phyloP scores from a whole-genome alignment of 1,139 yeast genomes.

The Yamadazyma conglobata region DNA sequence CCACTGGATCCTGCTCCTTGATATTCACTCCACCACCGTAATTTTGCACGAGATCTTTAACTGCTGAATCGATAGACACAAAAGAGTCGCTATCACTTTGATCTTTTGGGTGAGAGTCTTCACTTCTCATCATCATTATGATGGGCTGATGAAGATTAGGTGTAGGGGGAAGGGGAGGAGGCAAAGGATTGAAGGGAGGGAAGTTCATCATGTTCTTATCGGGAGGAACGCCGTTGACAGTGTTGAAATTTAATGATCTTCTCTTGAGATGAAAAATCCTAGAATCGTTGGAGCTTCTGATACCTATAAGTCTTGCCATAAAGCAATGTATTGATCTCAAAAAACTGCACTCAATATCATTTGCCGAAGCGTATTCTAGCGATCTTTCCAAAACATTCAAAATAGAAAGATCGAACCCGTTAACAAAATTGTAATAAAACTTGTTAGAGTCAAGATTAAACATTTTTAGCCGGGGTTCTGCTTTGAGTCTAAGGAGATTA shows the following conservation, averaged over 20 bases:
- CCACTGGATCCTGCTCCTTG: too few species aligned
- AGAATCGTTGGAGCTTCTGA: conserved; percentile 13
- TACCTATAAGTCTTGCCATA: conserved; percentile 11
- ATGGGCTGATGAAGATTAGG: conserved; percentile 9
- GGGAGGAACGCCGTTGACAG: conserved; percentile 21
- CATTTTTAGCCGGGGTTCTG: conserved; percentile 3
- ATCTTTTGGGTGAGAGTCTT: not conserved
- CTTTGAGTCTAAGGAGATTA: conserved; percentile 4
- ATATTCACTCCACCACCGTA: conserved; percentile 6
- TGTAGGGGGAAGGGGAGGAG: conserved; percentile 17
- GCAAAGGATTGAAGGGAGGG: conserved; percentile 24
- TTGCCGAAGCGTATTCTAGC: conserved; percentile 11
- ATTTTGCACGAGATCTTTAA: conserved; percentile 10
- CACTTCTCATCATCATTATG: conserved; percentile 11
- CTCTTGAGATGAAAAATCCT: conserved; percentile 15
- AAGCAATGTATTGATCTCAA: conserved; percentile 16
- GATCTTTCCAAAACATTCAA: conserved; percentile 10
- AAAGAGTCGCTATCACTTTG: conserved; percentile 9
- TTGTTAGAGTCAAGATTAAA: conserved; percentile 14
- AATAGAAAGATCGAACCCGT: conserved; percentile 16
- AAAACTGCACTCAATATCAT: conserved; percentile 13
- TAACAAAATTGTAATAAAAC: conserved; percentile 19
- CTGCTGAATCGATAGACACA: conserved; percentile 12
- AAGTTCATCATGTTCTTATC: conserved; percentile 25
- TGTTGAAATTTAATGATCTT: conserved; percentile 10